Base-by-base conservation (phyloP, 805 yeast genomes). In the Phaffomyces opuntiae region DNA sequence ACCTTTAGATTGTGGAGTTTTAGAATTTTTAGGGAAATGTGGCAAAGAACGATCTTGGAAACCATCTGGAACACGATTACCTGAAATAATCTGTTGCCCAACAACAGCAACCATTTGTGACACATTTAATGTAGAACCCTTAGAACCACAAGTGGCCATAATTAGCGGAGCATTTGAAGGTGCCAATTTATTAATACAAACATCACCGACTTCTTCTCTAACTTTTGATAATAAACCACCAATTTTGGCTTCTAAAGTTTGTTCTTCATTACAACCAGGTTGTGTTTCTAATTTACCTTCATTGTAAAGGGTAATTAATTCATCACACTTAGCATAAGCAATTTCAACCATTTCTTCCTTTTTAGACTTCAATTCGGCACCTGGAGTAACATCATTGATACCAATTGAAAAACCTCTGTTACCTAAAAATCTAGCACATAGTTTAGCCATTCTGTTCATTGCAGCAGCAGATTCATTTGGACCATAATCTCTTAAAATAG, bases 71-170 rank as follows among this genome's bases (percentile, higher is more conserved):
- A 93, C 99, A 77, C 99, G 95, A 63, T 88, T 87, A 67, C 99
- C 99, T 5, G 96, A 83, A 56, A 93, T 93, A 72, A 93, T 93
- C 68, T 93, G 99, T 70, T 93, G 99, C 45, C 99, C 99, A 27
- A 93, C 99, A 63, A 91, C 96, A 0, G 99, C 99, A 75, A 93
- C 98, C 99, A 93, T 93, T 72, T 93, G 99, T 13, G 99, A 93
- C 29, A 93, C 99, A 66, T 93, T 93, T 51, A 95, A 77, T 0
- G 96, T 89, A 36, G 98, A 93, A 67, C 99, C 99, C 66, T 93
- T 93, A 37, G 98, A 91, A 56, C 99, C 99, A 76, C 98, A 93
- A 2, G 96, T 87, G 12, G 99, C 97, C 99, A 93, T 93, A 62
- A 93, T 91, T 60, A 93, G 76, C 36, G 99, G 99, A 24, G 99